Evolutionary conservation across 2,329 filamentous ascomycete genomes (phyloP).

Genomic region (Monosporascus ibericus): DNA sequence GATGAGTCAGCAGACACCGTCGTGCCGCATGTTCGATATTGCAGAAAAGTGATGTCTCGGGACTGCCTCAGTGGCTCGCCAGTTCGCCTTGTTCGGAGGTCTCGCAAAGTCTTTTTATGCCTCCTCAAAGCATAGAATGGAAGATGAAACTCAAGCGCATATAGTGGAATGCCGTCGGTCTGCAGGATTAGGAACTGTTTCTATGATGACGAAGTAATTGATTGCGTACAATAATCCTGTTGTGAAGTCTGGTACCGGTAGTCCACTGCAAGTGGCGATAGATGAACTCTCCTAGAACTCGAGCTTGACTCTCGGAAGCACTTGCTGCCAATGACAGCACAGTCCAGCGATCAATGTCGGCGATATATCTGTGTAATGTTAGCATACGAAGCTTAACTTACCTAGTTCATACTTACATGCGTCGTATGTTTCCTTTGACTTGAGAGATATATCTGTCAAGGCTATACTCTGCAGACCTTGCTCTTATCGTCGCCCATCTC

Average conservation of each 20-base stretch:
- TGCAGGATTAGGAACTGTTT: neutral
- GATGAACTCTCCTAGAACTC: slow-evolving; percentile 4
- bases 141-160: slow-evolving; percentile 6
- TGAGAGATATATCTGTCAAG: neutral
- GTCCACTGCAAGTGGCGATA: slow-evolving; percentile 4
- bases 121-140: slow-evolving; percentile 3
- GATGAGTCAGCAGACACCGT: no score
- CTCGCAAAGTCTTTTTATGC: slow-evolving; percentile 1
- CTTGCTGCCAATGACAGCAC: slow-evolving; percentile 5
- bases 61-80: slow-evolving; percentile 1
- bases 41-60: slow-evolving; percentile 6
- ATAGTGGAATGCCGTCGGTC: neutral
- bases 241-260: neutral
- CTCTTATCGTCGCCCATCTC: neutral
- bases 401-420: neutral
- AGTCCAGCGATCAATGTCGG: slow-evolving; percentile 5
- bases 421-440: neutral
- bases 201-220: neutral
- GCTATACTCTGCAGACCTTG: neutral
- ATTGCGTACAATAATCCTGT: slow-evolving; percentile 1
- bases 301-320: slow-evolving; percentile 1
- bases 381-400: neutral
- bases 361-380: slow-evolving; percentile 3
- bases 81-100: neutral
- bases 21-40: no score